Conservation (phyloP, 1,284 basidiomycete genomes). For the Trametes pubescens region DNA sequence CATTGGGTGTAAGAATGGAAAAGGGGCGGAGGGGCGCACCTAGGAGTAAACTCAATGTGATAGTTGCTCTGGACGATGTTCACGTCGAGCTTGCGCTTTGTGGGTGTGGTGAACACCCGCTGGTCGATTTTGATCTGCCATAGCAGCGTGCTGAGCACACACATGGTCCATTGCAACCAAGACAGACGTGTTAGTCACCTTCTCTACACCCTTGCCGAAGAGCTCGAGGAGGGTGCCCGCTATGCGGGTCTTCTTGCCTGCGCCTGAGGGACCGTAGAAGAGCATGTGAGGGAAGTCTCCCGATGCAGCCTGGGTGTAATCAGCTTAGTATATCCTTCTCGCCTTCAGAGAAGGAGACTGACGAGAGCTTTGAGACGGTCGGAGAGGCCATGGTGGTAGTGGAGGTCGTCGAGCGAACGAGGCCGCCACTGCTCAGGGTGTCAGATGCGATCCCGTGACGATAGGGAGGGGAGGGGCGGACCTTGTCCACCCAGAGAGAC, state of each 20-base stretch:
- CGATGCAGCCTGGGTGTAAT: constrained; percentile 67
- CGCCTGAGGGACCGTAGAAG: constrained; percentile 97
- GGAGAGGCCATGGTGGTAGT: constrained; percentile 90
- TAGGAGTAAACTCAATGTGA: constrained; percentile 98
- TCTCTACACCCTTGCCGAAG: constrained; percentile 93
- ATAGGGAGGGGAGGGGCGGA: constrained; percentile 38
- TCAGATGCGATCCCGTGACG: background rate
- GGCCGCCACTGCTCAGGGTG: constrained; percentile 79
- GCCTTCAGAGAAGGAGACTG: constrained; percentile 33
- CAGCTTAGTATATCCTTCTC: background rate
- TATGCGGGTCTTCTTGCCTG: constrained; percentile 98
- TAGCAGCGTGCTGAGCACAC: background rate
- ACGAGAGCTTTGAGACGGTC: constrained; percentile 85
- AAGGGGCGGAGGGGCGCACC: constrained; percentile 55
- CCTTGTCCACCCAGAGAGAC: constrained; percentile 93
- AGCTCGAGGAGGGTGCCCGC: constrained; percentile 88
- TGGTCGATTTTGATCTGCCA: constrained; percentile 98
- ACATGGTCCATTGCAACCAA: background rate
- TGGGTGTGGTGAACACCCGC: constrained; percentile 94
- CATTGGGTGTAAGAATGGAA: background rate
- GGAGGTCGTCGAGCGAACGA: constrained; percentile 83
- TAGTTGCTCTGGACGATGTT: constrained; percentile 98
- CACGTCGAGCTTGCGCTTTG: constrained; percentile 94
- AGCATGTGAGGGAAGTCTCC: constrained; percentile 98
- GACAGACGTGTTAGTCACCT: constrained; percentile 57